Evolutionary conservation across 805 yeast species (phyloP).

Genomic region (Cyberlindnera petersonii): DNA sequence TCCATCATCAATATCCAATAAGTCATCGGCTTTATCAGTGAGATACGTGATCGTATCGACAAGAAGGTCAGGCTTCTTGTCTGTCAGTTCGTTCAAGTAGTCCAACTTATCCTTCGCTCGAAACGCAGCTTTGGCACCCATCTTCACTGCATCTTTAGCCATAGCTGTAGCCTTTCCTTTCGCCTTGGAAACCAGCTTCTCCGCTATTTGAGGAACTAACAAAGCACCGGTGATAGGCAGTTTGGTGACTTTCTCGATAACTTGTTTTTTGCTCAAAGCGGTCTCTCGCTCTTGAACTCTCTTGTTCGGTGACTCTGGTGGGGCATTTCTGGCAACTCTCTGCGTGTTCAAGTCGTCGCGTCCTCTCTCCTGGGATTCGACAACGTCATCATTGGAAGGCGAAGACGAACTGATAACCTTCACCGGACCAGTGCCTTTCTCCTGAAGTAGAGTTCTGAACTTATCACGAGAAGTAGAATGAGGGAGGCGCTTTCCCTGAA

Average conservation of each 20-base stretch:
- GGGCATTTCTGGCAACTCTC: constrained; percentile 20
- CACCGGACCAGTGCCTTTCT: constrained; percentile 5
- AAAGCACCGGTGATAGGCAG: constrained; percentile 3
- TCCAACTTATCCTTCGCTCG: constrained; percentile 3
- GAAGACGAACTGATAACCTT: constrained; percentile 17
- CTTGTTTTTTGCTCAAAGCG: constrained; percentile 7
- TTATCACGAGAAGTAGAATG: constrained; percentile 7
- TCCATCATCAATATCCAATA: constrained; percentile 1
- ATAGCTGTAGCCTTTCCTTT: not conserved
- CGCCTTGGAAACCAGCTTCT: not conserved
- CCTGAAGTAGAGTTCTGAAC: constrained; percentile 17
- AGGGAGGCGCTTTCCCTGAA: constrained; percentile 7
- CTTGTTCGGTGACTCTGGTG: constrained; percentile 20
- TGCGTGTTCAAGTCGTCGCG: constrained; percentile 6
- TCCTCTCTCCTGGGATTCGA: not conserved
- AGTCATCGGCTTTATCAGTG: constrained; percentile 4
- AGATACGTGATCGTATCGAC: constrained; percentile 5
- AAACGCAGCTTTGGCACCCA: constrained; percentile 1
- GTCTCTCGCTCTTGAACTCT: constrained; percentile 1
- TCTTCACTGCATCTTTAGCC: constrained; percentile 5
- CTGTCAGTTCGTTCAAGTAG: constrained; percentile 6
- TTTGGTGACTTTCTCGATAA: not conserved
- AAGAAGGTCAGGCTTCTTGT: constrained; percentile 6
- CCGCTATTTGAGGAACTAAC: constrained; percentile 8
- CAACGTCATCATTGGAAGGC: not conserved